A percentile compares a stretch with the other conserved stretches of the same genome.
These are phyloP conservation scores for Phytophthora litchii DNA, from an alignment of 352 stramenopile species.

Conservation along the genomic window DNA sequence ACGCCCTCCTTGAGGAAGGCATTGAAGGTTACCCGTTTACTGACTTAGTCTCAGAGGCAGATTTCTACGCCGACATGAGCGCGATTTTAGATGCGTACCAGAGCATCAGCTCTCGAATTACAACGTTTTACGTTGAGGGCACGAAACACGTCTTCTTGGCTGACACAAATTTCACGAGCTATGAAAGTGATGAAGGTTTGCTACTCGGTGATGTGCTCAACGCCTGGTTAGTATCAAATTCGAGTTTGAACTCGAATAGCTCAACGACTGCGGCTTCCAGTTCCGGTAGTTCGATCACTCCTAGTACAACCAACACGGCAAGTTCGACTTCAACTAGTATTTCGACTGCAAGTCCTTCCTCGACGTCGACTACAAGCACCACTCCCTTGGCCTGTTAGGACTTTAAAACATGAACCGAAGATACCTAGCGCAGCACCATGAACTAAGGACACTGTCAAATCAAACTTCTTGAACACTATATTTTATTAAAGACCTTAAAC, in stretches of 20 bases:
- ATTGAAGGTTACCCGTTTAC: constrained; percentile 48
- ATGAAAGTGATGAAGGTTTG: constrained; percentile 35
- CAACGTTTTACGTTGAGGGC: constrained; percentile 57
- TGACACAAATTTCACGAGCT: constrained; percentile 30
- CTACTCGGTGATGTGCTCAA: constrained; percentile 28
- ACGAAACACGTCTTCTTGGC: constrained; percentile 52
- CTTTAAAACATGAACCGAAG: background rate
- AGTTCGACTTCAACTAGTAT: background rate
- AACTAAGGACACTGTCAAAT: background rate
- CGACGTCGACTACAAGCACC: constrained; percentile 4
- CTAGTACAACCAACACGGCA: background rate
- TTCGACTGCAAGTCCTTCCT: background rate
- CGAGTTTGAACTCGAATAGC: constrained; percentile 16
- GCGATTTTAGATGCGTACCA: constrained; percentile 53
- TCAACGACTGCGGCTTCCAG: constrained; percentile 1
- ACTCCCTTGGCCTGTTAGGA: constrained; percentile 19
- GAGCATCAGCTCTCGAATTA: constrained; percentile 36
- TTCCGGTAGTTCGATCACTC: constrained; percentile 2
- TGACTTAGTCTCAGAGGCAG: constrained; percentile 33
- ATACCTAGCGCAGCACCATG: background rate
- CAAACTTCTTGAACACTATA: constrained; percentile 2
- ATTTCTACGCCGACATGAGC: constrained; percentile 44
- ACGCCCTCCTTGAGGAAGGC: constrained; percentile 41
- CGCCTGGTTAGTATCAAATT: constrained; percentile 22
- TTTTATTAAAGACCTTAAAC: constrained; percentile 10